Conservation (phyloP, 345 rosid genomes). For the Raphanus sativus region DNA sequence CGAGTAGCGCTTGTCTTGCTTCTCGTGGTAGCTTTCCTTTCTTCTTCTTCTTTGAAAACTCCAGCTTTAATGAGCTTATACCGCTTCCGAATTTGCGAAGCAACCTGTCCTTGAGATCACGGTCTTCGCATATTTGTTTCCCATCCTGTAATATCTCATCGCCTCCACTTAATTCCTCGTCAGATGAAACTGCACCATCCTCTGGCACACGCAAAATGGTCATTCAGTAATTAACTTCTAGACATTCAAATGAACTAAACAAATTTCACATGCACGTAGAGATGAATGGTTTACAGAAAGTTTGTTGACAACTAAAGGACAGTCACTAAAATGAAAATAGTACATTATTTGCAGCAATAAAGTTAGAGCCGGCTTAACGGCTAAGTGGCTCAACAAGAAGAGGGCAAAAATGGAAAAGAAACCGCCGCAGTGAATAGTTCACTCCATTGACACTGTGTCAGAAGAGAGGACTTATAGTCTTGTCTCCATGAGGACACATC, state of each 20-base stretch:
- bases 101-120: conserved; percentile 65
- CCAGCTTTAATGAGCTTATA: conserved; percentile 68
- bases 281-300: not conserved
- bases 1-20: conserved; percentile 73
- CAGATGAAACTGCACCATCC: conserved; percentile 65
- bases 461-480: conserved; percentile 36
- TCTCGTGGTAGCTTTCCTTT: conserved; percentile 85
- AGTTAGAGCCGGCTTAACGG: conserved; percentile 13
- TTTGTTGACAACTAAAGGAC: not conserved
- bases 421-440: conserved; percentile 45
- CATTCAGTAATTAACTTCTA: not conserved
- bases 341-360: not conserved
- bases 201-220: conserved; percentile 33
- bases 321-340: not conserved
- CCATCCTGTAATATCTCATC: conserved; percentile 55
- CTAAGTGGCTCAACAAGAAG: conserved; percentile 21
- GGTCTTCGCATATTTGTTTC: conserved; percentile 52
- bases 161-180: conserved; percentile 68
- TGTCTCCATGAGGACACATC: conserved; percentile 36
- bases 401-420: conserved; percentile 33
- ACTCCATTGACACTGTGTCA: conserved; percentile 38
- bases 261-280: conserved; percentile 1
- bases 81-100: conserved; percentile 68
- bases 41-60: conserved; percentile 87
- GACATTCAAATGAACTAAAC: not conserved